Percentiles rank a stretch among this genome's conserved stretches.
phyloP scores from a whole-genome alignment of 164 flowering plant species.

The Akebia trifoliata region DNA sequence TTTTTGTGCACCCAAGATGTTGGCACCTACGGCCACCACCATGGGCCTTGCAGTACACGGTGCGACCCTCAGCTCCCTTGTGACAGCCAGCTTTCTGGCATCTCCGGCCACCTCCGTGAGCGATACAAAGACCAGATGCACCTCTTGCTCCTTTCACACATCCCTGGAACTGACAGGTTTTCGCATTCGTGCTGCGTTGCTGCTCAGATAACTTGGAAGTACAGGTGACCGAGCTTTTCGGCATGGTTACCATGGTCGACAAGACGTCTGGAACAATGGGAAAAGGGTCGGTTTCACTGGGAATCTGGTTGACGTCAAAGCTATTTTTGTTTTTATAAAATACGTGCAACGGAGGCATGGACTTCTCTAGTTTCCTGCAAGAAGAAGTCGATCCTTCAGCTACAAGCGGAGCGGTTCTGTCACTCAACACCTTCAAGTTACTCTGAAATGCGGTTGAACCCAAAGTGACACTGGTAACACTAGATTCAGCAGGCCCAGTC shows the following conservation, averaged over 20 bases:
- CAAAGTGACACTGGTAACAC: constrained; percentile 41
- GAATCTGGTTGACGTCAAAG: constrained; percentile 23
- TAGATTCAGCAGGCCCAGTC: constrained; percentile 66
- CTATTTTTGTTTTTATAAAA: constrained; percentile 9
- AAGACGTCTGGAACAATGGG: constrained; percentile 36
- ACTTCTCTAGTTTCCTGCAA: constrained; percentile 21
- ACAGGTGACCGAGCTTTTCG: constrained; percentile 71
- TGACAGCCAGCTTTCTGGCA: constrained; percentile 78
- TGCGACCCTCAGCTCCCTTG: constrained; percentile 94
- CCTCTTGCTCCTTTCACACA: constrained; percentile 96
- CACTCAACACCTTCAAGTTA: constrained; percentile 14
- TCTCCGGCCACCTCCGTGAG: constrained; percentile 94
- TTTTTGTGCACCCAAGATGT: constrained; percentile 80
- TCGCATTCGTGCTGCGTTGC: constrained; percentile 33
- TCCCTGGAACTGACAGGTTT: constrained; percentile 70
- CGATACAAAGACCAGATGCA: constrained; percentile 88
- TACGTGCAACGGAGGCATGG: constrained; percentile 20
- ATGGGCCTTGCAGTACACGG: constrained; percentile 95
- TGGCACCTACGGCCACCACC: constrained; percentile 97
- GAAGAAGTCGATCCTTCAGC: constrained; percentile 51
- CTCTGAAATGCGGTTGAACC: constrained; percentile 17
- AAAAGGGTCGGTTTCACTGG: constrained; percentile 16
- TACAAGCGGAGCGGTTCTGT: constrained; percentile 6
- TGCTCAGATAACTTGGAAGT: constrained; percentile 57
- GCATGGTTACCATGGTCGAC: constrained; percentile 14